Evolutionary conservation across 2,329 filamentous ascomycete species (phyloP).

Genomic region (Calonectria multiphialidica): DNA sequence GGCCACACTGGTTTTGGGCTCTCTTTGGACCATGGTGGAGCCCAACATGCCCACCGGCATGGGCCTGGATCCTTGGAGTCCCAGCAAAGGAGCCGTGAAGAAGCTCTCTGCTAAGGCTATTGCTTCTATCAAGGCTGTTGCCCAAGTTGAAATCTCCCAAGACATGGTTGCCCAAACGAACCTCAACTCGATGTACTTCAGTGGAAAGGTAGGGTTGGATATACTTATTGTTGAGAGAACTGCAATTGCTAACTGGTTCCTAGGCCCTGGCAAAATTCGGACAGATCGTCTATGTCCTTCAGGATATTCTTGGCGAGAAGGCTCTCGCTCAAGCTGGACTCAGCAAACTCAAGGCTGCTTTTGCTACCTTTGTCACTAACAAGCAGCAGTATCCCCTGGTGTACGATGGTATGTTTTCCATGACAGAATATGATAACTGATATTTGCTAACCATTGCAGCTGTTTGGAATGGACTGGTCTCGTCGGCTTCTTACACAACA

Average conservation of each 20-base stretch:
- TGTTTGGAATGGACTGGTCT: constrained; percentile 85
- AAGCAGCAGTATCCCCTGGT: constrained; percentile 75
- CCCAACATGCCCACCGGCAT: constrained; percentile 77
- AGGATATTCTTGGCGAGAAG: constrained; percentile 72
- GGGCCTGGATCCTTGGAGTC: constrained; percentile 83
- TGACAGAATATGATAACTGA: background rate
- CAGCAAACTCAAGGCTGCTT: constrained; percentile 72
- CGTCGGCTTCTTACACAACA: constrained; percentile 77
- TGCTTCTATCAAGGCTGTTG: constrained; percentile 69
- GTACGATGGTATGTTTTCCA: constrained; percentile 57
- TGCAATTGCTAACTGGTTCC: constrained; percentile 19
- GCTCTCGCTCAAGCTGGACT: constrained; percentile 70
- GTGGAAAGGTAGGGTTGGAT: constrained; percentile 74
- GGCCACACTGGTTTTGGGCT: constrained; percentile 77
- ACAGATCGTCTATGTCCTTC: constrained; percentile 72
- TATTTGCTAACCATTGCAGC: constrained; percentile 48
- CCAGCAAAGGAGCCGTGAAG: constrained; percentile 60
- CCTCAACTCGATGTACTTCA: constrained; percentile 91
- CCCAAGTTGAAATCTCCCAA: constrained; percentile 80
- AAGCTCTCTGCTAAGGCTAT: constrained; percentile 67
- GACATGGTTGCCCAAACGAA: constrained; percentile 80
- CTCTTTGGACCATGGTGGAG: constrained; percentile 85
- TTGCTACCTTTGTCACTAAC: constrained; percentile 75
- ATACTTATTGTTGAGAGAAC: background rate
- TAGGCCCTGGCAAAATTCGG: constrained; percentile 83